Evolutionary conservation across 2,329 filamentous ascomycete species (phyloP).

Genomic region (Ophiosphaerella narmari): DNA sequence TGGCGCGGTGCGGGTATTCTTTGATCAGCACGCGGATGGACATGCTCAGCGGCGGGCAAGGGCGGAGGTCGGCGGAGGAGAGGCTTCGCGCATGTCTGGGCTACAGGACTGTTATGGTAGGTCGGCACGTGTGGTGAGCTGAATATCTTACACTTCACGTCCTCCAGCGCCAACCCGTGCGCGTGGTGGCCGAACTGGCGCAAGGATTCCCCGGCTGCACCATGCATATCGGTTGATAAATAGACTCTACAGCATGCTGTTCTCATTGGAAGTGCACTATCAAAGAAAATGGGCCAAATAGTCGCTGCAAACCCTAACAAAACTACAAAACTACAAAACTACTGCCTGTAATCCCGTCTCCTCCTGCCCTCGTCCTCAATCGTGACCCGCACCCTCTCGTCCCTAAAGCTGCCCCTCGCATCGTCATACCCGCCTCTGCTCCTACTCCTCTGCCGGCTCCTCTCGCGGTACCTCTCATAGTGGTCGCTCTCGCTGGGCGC

Average conservation of each 20-base stretch:
- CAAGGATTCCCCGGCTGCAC: conserved; percentile 15
- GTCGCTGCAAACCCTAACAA: no score
- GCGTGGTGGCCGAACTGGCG: conserved; percentile 22
- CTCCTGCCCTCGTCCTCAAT: conserved; percentile 29
- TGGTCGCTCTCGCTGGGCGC: conserved; percentile 37
- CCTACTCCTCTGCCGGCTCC: conserved; percentile 35
- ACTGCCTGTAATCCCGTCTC: conserved; percentile 30
- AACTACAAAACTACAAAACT: conserved; percentile 12
- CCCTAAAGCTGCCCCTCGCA: conserved; percentile 30
- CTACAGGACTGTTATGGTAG: conserved; percentile 11
- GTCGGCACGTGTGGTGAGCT: conserved; percentile 32
- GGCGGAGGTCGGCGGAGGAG: conserved; percentile 8
- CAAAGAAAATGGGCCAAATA: no score
- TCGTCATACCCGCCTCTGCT: conserved; percentile 37
- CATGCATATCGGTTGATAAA: background rate
- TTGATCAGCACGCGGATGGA: conserved; percentile 78
- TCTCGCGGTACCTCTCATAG: conserved; percentile 32
- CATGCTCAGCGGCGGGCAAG: conserved; percentile 33
- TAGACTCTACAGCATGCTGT: no score
- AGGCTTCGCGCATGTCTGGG: conserved; percentile 27
- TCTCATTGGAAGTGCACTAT: no score
- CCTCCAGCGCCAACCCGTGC: conserved; percentile 8
- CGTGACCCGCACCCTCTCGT: conserved; percentile 39
- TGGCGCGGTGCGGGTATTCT: conserved; percentile 84
- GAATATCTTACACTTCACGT: conserved; percentile 14